Base-by-base conservation (phyloP, 2,329 filamentous ascomycete genomes). In the Plenodomus lindquistii region DNA sequence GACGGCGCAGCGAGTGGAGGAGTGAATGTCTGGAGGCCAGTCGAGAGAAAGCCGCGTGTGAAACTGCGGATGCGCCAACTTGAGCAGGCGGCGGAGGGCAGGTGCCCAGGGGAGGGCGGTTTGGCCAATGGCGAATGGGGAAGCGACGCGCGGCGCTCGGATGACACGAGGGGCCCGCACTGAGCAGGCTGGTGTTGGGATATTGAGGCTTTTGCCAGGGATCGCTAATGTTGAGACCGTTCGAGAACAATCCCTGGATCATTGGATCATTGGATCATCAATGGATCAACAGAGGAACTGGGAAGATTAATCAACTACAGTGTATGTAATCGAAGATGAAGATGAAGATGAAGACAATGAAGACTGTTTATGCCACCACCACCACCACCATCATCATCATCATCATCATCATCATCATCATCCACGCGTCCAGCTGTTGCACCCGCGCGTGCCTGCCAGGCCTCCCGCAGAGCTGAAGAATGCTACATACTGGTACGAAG, bases 71-170 rank as follows among this genome's bases (percentile, higher is more conserved):
- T 37, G 35, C 34, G 34, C 15, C 34, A 36, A 18, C 22, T 24
- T 24, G 6, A 24, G 4, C 27, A 15, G 27, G 11, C 11, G 6
- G 15, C 51, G 40, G 51, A 56, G 56, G 43, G 50, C 51, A 46
- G 41, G 50, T 48, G 50, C 50, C 48, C 55, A 52, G 54, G 62
- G 57, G 27, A 24, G 10, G 58, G 55, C 48, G 42, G n/a, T n/a
- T n/a, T n/a, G n/a, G n/a, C n/a, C n/a, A n/a, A n/a, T n/a, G 52
- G 55, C 52, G 55, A 60, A 67, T 58, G 35, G 48, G 60, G 61
- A 42, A 60, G 59, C 46, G 60, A 65, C 64, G 59, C 62, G 64
- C 60, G 59, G 55, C 56, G 57, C 62, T 50, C 56, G 50, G 50
- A 45, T 44, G n/a, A 36, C 35, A 40, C 6, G 21, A 21, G 18